Conservation (phyloP, 495 filamentous ascomycete species). For the Lasiosphaeria hispida region DNA sequence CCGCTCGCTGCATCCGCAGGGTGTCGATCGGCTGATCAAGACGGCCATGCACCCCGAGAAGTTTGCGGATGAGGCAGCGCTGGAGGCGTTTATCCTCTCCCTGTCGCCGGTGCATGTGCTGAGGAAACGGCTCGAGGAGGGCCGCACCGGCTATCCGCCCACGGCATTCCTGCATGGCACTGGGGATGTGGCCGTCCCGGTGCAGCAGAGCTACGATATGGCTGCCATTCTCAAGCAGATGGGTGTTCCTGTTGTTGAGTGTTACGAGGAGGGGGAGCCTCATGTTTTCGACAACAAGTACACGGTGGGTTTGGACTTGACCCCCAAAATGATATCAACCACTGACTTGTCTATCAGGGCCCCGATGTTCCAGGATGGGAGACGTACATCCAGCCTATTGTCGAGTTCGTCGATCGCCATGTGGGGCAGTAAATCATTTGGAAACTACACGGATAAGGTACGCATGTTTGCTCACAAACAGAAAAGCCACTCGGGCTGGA, state of each 20-base stretch:
- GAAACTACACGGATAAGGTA: too few species aligned
- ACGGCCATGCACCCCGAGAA: conserved; percentile 25
- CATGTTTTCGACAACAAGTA: conserved; percentile 31
- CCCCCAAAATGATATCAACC: not conserved
- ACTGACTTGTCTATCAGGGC: conserved; percentile 4
- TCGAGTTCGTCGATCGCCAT: conserved; percentile 26
- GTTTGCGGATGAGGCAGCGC: conserved; percentile 19
- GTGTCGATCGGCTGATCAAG: conserved; percentile 15
- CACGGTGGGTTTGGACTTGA: conserved; percentile 15
- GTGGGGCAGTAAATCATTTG: conserved; percentile 7
- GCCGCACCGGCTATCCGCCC: conserved; percentile 19
- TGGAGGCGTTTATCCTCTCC: conserved; percentile 17
- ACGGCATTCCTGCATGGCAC: conserved; percentile 31
- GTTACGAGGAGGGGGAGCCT: conserved; percentile 22
- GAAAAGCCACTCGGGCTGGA: too few species aligned
- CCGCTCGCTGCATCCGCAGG: conserved; percentile 5
- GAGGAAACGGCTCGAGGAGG: conserved; percentile 3
- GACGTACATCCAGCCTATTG: conserved; percentile 24
- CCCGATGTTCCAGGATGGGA: conserved; percentile 24
- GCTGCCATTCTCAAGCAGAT: conserved; percentile 17
- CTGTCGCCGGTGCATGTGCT: conserved; percentile 22
- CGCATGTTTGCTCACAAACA: too few species aligned
- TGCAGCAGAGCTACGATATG: conserved; percentile 24
- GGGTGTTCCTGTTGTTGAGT: conserved; percentile 23
- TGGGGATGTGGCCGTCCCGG: conserved; percentile 20